Base-by-base conservation (phyloP, 371 early-diverging fungal species). In the Apophysomyces variabilis region DNA sequence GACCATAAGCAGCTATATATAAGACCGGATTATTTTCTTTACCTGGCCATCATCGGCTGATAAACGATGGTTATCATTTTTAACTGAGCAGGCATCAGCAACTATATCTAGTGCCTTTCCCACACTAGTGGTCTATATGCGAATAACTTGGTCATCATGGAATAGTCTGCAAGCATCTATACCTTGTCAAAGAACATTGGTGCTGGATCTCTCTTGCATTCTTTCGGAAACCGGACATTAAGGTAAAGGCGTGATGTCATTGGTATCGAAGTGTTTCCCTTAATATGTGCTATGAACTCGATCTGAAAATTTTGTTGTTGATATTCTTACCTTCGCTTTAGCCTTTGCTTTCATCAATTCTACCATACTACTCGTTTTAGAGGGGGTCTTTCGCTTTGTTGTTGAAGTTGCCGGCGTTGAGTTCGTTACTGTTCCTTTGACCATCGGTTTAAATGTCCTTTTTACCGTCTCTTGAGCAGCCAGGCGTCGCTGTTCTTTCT, bases 261-360 rank as follows among this genome's bases (percentile, higher is more conserved):
- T 0, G 78, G 76, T 1, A 78, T 60, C 16, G 70, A 69, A 5
- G 65, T n/a, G 21, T 16, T 32, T 1, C 78, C 78, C 64, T 63
- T 13, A 1, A 35, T 38, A 16, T 36, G 21, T 16, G 47, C 39
- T 16, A 54, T 61, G 21, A 7, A 50, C 13, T 21, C 14, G 4
- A 35, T 36, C 11, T 46, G 32, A 26, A 26, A 21, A 35, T 9
- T 14, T 12, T 9, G 13, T 14, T 4, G 47, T 46, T 8, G 16
- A 16, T 26, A 7, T 9, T 9, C 8, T 36, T 57, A 63, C 64
- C 47, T 78, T 78, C 16, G 78, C 78, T 38, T 73, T 71, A 12
- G 72, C 65, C 60, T 73, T 78, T 11, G 75, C 70, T 41, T 75
- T 78, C 78, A 78, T 78, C 38, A 75, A 21, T 56, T 78, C 78